These are phyloP conservation scores for Chenopodium suecicum DNA, from an alignment of 148 eudicot species.

Conservation along the genomic window DNA sequence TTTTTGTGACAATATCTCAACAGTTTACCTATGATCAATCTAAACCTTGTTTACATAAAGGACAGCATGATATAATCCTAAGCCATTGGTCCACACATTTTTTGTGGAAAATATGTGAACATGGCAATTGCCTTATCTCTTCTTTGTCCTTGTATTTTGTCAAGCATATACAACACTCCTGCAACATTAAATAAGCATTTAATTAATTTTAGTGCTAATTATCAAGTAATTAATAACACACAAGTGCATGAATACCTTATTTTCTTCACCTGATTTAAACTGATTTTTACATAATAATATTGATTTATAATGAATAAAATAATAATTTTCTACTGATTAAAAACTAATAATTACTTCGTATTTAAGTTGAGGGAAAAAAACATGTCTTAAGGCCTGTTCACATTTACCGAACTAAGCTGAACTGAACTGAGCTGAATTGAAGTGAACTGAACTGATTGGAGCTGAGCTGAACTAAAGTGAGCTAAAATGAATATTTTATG, in stretches of 20 bases:
- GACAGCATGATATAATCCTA: slow-evolving; percentile 80
- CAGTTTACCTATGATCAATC: slow-evolving; percentile 21
- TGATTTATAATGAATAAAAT: too few species aligned
- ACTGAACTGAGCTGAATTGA: too few species aligned
- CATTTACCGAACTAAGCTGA: too few species aligned
- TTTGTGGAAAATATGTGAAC: slow-evolving; percentile 73
- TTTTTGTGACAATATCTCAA: neutral
- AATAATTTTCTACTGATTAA: too few species aligned
- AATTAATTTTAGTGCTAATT: neutral
- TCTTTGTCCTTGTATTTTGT: slow-evolving; percentile 78
- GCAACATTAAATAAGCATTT: slow-evolving; percentile 11
- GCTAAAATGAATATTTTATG: too few species aligned
- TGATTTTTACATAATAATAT: too few species aligned
- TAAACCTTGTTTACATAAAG: slow-evolving; percentile 81
- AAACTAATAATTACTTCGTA: too few species aligned
- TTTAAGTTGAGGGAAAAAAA: too few species aligned
- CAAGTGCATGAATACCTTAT: neutral
- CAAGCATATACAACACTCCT: slow-evolving; percentile 94
- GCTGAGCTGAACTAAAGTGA: too few species aligned
- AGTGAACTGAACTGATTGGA: too few species aligned
- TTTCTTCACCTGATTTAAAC: too few species aligned
- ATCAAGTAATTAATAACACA: neutral
- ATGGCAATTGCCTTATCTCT: slow-evolving; percentile 77
- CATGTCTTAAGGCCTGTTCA: too few species aligned
- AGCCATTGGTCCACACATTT: slow-evolving; percentile 98